Conservation (phyloP, 2,329 filamentous ascomycete genomes). For the Colletotrichum sp. region DNA sequence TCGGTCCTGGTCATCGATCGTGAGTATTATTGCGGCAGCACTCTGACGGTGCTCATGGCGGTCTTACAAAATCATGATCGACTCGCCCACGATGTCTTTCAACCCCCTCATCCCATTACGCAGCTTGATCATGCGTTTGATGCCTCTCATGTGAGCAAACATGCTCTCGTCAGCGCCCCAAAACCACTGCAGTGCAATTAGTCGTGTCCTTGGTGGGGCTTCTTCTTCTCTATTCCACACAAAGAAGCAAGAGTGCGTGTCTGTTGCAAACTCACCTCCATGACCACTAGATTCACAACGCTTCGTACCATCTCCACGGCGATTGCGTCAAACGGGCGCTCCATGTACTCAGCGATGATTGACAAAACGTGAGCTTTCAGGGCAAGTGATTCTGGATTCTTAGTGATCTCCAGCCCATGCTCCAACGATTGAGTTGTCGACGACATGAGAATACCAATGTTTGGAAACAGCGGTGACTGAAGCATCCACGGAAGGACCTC, state of each 20-base stretch:
- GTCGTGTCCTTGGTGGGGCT: not conserved
- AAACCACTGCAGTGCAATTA: constrained; percentile 16
- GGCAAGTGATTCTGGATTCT: constrained; percentile 28
- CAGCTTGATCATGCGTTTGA: constrained; percentile 31
- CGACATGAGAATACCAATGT: constrained; percentile 32
- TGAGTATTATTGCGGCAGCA: not conserved
- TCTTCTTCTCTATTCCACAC: accelerated
- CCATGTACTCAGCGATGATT: constrained; percentile 30
- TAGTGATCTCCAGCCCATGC: constrained; percentile 20
- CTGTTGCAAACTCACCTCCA: constrained; percentile 26
- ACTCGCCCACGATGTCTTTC: constrained; percentile 28
- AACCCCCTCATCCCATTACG: constrained; percentile 28
- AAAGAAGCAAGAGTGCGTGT: not conserved
- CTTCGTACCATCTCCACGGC: constrained; percentile 30
- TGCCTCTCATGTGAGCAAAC: constrained; percentile 33
- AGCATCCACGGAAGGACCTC: constrained; percentile 33
- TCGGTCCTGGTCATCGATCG: constrained; percentile 26
- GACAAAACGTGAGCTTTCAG: constrained; percentile 29
- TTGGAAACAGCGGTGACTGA: constrained; percentile 32
- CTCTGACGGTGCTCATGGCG: not conserved
- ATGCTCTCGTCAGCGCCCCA: constrained; percentile 32
- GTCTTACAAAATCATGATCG: constrained; percentile 17
- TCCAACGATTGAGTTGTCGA: constrained; percentile 31
- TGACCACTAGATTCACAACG: constrained; percentile 33
- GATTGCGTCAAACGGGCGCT: constrained; percentile 20